These are phyloP conservation scores for Euptelea pleiosperma DNA, from an alignment of 164 flowering plant genomes.

Conservation along the genomic window DNA sequence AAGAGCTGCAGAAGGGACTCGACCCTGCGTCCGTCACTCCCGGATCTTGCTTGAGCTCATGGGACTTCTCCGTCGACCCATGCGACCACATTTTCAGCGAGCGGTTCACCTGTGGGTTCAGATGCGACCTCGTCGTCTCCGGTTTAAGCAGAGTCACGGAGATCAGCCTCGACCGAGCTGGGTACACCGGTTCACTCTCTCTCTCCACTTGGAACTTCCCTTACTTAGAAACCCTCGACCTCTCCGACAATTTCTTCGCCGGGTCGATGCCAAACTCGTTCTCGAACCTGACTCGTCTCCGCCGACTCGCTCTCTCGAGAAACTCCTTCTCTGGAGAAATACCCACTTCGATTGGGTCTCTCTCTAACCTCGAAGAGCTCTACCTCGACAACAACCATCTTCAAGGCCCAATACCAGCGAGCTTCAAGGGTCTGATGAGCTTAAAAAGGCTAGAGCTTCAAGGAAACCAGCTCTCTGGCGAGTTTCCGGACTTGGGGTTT, in stretches of 20 bases:
- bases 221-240: constrained; percentile 54
- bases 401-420: constrained; percentile 49
- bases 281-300: constrained; percentile 49
- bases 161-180: constrained; percentile 76
- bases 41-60: constrained; percentile 73
- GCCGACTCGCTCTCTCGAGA: constrained; percentile 53
- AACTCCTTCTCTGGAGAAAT: constrained; percentile 75
- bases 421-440: constrained; percentile 35
- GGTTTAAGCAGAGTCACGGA: constrained; percentile 63
- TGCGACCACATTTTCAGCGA: constrained; percentile 65
- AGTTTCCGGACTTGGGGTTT: constrained; percentile 54
- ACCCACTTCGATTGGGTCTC: constrained; percentile 55
- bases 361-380: constrained; percentile 60
- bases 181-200: constrained; percentile 63
- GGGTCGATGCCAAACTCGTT: constrained; percentile 61
- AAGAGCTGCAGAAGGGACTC: constrained; percentile 39
- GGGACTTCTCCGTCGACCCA: constrained; percentile 86
- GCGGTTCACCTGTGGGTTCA: constrained; percentile 83
- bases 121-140: constrained; percentile 48
- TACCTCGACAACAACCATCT: constrained; percentile 63
- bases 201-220: constrained; percentile 51
- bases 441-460: constrained; percentile 68
- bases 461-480: constrained; percentile 54
- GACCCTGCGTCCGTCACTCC: constrained; percentile 42
- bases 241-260: constrained; percentile 57